Evolutionary conservation across 2,329 filamentous ascomycete genomes (phyloP).

Genomic region (Rasamsonia emersonii): DNA sequence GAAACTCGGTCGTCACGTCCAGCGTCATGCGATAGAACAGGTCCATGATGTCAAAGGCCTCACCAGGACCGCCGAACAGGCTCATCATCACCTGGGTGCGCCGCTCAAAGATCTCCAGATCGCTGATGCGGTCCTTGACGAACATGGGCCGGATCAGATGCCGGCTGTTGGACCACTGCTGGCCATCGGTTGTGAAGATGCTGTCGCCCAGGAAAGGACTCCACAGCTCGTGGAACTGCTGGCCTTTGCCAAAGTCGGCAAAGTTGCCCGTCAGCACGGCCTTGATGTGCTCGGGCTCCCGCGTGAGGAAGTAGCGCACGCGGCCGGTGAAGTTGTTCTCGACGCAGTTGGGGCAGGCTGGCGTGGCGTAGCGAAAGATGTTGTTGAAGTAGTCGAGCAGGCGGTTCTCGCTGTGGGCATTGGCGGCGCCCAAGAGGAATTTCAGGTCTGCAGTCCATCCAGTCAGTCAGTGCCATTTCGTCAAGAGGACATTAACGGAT

Average conservation of each 20-base stretch:
- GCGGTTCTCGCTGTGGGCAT: constrained; percentile 3
- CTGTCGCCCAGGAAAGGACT: constrained; percentile 48
- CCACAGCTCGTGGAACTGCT: constrained; percentile 63
- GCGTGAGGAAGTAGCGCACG: constrained; percentile 51
- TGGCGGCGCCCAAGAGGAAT: constrained; percentile 1
- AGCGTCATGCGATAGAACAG: constrained; percentile 52
- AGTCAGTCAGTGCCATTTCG: neutral
- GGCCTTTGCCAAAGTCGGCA: constrained; percentile 66
- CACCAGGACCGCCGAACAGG: constrained; percentile 51
- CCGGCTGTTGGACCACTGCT: constrained; percentile 68
- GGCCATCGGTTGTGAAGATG: constrained; percentile 74
- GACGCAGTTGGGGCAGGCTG: constrained; percentile 2
- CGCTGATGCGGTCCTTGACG: constrained; percentile 71
- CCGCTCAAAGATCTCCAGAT: constrained; percentile 67
- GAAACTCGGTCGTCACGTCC: constrained; percentile 70
- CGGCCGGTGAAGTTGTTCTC: constrained; percentile 4
- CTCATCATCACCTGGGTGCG: constrained; percentile 60
- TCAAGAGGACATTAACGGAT: neutral
- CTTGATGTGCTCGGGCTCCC: constrained; percentile 74
- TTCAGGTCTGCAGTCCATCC: constrained; percentile 1
- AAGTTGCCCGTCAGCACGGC: constrained; percentile 72
- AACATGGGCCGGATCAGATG: constrained; percentile 83
- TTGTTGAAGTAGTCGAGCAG: constrained; percentile 1
- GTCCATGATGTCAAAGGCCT: constrained; percentile 12
- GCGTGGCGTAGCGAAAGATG: neutral